Evolutionary conservation across 2,329 filamentous ascomycete species (phyloP).

Genomic region (Trichoderma sp.): DNA sequence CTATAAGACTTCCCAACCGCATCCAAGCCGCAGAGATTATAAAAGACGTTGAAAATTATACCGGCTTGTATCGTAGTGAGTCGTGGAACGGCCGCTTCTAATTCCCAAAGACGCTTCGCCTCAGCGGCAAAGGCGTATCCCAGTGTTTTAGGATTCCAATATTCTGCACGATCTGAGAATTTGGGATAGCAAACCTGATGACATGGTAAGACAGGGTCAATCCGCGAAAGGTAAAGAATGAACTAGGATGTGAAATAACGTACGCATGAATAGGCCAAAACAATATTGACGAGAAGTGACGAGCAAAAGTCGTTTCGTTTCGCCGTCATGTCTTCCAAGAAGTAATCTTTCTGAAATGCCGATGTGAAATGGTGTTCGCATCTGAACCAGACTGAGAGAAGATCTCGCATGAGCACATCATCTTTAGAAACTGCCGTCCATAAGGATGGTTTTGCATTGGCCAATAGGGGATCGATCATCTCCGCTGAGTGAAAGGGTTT

Average conservation of each 20-base stretch:
- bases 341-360: slow-evolving; percentile 32
- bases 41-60: slow-evolving; percentile 17
- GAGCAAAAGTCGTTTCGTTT: background rate
- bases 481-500: slow-evolving; percentile 34
- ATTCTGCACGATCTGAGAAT: slow-evolving; percentile 2
- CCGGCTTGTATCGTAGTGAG: slow-evolving; percentile 26
- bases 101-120: slow-evolving; percentile 24
- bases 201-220: background rate
- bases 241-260: background rate
- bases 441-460: slow-evolving; percentile 29
- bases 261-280: slow-evolving; percentile 10
- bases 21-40: slow-evolving; percentile 7
- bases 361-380: slow-evolving; percentile 30
- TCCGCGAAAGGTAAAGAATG: background rate
- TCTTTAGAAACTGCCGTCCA: slow-evolving; percentile 31
- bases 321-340: slow-evolving; percentile 30
- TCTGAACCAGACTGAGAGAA: slow-evolving; percentile 29
- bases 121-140: slow-evolving; percentile 20
- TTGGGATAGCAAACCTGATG: background rate
- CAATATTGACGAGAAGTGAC: background rate
- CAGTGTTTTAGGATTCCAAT: slow-evolving; percentile 26
- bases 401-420: slow-evolving; percentile 29
- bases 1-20: background rate
- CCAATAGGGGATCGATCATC: slow-evolving; percentile 39
- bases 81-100: background rate